Evolutionary conservation across 305 asterid species (phyloP).

Genomic region (Plantago lanceolata): DNA sequence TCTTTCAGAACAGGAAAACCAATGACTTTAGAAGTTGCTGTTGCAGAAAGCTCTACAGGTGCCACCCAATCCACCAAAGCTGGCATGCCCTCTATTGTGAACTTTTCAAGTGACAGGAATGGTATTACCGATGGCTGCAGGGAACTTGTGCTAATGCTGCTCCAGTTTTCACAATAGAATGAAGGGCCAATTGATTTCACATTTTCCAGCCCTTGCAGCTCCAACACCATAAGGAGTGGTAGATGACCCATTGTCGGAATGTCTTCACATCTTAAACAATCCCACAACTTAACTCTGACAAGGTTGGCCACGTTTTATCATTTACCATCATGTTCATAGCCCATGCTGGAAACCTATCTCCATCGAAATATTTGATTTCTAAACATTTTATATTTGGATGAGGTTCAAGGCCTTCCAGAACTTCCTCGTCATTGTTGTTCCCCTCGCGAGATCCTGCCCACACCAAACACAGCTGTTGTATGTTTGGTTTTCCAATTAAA

Average conservation of each 20-base stretch:
- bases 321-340: neutral
- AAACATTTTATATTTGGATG: slow-evolving; percentile 21
- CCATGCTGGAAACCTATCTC: slow-evolving; percentile 15
- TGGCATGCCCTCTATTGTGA: too few relatives aligned
- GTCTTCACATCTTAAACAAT: slow-evolving; percentile 22
- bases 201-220: neutral
- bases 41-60: too few relatives aligned
- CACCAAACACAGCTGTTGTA: neutral
- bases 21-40: too few relatives aligned
- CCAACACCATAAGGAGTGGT: slow-evolving; percentile 27
- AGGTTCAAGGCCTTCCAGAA: slow-evolving; percentile 30
- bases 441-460: neutral
- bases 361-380: neutral
- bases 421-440: slow-evolving; percentile 15
- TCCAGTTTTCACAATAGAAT: slow-evolving; percentile 18
- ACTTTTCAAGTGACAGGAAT: too few relatives aligned
- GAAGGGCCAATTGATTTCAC: slow-evolving; percentile 23
- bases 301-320: neutral
- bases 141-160: too few relatives aligned
- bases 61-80: too few relatives aligned
- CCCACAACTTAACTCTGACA: neutral
- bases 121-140: too few relatives aligned
- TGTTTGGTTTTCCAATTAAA: neutral
- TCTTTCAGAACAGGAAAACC: too few relatives aligned
- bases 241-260: slow-evolving; percentile 38